Percentiles rank a stretch among this genome's conserved stretches.
Conservation (phyloP, 2,329 filamentous ascomycete species). For the Phialophora macrospora region DNA sequence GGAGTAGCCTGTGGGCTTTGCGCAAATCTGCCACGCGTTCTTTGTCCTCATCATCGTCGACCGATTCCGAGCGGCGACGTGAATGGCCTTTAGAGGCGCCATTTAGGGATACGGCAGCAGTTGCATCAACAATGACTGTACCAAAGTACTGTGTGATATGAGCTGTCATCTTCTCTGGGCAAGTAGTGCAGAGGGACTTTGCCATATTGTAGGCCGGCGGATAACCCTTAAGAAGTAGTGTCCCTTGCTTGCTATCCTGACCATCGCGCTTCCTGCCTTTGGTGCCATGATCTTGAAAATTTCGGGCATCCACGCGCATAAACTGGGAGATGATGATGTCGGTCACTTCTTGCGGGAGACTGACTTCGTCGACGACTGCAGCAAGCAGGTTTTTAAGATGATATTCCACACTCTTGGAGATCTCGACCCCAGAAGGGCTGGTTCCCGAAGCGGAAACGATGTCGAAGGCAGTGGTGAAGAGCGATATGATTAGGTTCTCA, state of each 20-base stretch:
- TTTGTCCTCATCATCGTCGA: conserved; percentile 71
- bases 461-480: conserved; percentile 92
- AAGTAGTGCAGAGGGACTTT: conserved; percentile 87
- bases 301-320: conserved; percentile 77
- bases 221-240: conserved; percentile 81
- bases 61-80: conserved; percentile 57
- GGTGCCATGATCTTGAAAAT: conserved; percentile 60
- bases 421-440: conserved; percentile 74
- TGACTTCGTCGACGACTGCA: conserved; percentile 84
- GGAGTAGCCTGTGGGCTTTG: conserved; percentile 86
- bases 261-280: conserved; percentile 60
- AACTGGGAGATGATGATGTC: conserved; percentile 97
- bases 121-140: conserved; percentile 91
- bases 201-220: conserved; percentile 96
- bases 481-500: conserved; percentile 75
- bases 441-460: conserved; percentile 80
- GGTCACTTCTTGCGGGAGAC: conserved; percentile 78
- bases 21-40: conserved; percentile 84
- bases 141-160: conserved; percentile 97
- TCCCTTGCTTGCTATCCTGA: conserved; percentile 77
- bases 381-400: conserved; percentile 86
- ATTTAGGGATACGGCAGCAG: conserved; percentile 41
- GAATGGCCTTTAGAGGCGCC: conserved; percentile 51
- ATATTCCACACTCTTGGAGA: conserved; percentile 91
- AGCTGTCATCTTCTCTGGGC: conserved; percentile 90